Evolutionary conservation across 1,284 basidiomycete genomes (phyloP).

Genomic region (Meira miltonrushii): DNA sequence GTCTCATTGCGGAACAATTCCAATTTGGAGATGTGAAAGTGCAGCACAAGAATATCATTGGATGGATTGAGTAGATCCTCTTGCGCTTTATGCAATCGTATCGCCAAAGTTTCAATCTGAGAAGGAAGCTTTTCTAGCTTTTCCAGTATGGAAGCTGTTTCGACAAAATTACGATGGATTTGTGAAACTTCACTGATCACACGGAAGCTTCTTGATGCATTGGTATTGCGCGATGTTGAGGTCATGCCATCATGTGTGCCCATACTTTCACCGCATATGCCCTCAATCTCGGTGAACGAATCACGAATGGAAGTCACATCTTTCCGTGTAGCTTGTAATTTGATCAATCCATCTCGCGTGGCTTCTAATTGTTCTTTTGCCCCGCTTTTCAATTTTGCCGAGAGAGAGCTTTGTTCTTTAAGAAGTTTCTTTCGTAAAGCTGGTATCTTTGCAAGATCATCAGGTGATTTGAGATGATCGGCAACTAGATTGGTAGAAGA

Average conservation of each 20-base stretch:
- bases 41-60: slow-evolving; percentile 79
- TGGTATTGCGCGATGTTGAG: slow-evolving; percentile 43
- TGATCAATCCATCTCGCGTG: slow-evolving; percentile 80
- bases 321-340: slow-evolving; percentile 72
- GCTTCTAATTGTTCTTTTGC: slow-evolving; percentile 90
- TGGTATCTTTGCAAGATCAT: slow-evolving; percentile 84
- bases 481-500: slow-evolving; percentile 23
- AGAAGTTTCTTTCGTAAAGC: slow-evolving; percentile 88
- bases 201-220: slow-evolving; percentile 22
- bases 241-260: slow-evolving; percentile 3
- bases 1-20: slow-evolving; percentile 77
- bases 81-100: slow-evolving; percentile 71
- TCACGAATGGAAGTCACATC: slow-evolving; percentile 84
- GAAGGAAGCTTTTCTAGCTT: slow-evolving; percentile 83
- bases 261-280: slow-evolving; percentile 54
- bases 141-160: slow-evolving; percentile 89
- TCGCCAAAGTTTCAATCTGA: slow-evolving; percentile 72
- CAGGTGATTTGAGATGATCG: slow-evolving; percentile 61
- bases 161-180: slow-evolving; percentile 90
- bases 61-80: slow-evolving; percentile 71
- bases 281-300: slow-evolving; percentile 83
- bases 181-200: slow-evolving; percentile 67
- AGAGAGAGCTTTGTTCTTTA: slow-evolving; percentile 94
- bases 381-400: slow-evolving; percentile 81
- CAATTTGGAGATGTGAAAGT: slow-evolving; percentile 80